Evolutionary conservation across 805 yeast species (phyloP).

Genomic region (Pichia phayaonensis): DNA sequence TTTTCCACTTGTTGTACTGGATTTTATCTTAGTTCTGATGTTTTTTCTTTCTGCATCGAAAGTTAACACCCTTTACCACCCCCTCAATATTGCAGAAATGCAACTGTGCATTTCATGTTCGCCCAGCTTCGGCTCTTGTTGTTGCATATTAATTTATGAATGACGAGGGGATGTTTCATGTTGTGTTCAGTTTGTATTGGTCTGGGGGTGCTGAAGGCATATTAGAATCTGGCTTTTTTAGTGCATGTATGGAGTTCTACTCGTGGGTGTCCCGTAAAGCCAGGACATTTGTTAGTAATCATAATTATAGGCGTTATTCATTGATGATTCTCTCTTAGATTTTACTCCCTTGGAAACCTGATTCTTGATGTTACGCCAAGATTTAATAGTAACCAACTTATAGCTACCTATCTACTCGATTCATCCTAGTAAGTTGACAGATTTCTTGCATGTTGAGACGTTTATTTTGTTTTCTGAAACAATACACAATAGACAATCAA

Average conservation of each 20-base stretch:
- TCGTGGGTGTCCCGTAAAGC: slow-evolving; percentile 11
- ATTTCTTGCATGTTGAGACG: too few relatives aligned
- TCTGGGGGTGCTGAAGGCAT: slow-evolving; percentile 1
- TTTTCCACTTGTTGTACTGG: not conserved
- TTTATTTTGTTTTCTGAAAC: too few relatives aligned
- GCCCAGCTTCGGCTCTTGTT: not conserved
- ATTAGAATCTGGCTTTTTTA: slow-evolving; percentile 1
- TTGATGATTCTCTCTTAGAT: too few relatives aligned
- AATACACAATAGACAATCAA: too few relatives aligned
- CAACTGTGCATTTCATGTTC: not conserved
- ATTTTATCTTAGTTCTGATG: not conserved
- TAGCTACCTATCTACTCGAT: too few relatives aligned
- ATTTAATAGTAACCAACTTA: too few relatives aligned
- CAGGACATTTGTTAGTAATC: slow-evolving; percentile 3
- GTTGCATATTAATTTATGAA: slow-evolving; percentile 14
- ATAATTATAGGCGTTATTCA: too few relatives aligned
- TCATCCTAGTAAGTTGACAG: too few relatives aligned
- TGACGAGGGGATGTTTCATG: not conserved
- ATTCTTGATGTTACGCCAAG: too few relatives aligned
- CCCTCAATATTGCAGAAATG: not conserved
- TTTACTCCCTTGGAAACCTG: too few relatives aligned
- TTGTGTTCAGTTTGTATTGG: not conserved
- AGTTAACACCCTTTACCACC: slow-evolving; percentile 11
- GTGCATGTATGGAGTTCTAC: slow-evolving; percentile 1
- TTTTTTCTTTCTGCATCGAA: slow-evolving; percentile 11